Evolutionary conservation across 805 yeast species (phyloP), one percentile per base, ranked within the genome.

Genomic region (Pichia membranifaciens): DNA sequence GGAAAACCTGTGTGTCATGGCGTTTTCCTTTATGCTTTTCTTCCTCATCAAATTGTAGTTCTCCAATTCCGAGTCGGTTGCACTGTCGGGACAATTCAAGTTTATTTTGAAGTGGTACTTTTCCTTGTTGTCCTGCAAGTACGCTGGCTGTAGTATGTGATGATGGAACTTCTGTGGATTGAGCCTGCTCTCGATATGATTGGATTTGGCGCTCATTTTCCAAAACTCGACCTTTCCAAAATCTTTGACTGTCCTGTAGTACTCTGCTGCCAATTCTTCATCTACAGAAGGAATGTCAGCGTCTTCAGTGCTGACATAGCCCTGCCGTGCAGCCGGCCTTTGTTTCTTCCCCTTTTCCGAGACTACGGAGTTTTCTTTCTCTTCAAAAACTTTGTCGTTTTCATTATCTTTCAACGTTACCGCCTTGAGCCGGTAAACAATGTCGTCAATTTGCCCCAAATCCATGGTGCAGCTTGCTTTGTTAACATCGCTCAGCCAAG

Each of bases 91-190:
- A 25, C 58, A 59, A 5, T 13, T 20, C 3, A 13, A 31, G 38
- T 54, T 48, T 15, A 29, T 22, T 1, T 29, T 12, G 22, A 28
- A 41, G 4, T 5, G 18, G 7, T 36, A 41, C 13, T 17, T 15
- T 5, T 25, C 28, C 3, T 22, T 17, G 17, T 31, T 17, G 5
- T 37, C 9, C 20, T 28, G 25, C n/a, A 48, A 15, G 13, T 34
- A 28, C 6, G 34, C 23, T 15, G 13, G 34, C 9, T 38, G 41
- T 13, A 54, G 42, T 9, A 3, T 22, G 36, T 54, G 57, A 16
- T 48, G 56, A 15, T 52, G 54, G 34, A 55, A 58, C 13, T n/a
- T 16, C 43, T 51, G 60, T 21, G 58, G 60, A 17, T 49, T 41
- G 3, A 57, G 39, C 10, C 47, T 29, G 29, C 41, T 20, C 12